phyloP scores from a whole-genome alignment of 2,329 filamentous ascomycete genomes.

The Anisogramma anomala region DNA sequence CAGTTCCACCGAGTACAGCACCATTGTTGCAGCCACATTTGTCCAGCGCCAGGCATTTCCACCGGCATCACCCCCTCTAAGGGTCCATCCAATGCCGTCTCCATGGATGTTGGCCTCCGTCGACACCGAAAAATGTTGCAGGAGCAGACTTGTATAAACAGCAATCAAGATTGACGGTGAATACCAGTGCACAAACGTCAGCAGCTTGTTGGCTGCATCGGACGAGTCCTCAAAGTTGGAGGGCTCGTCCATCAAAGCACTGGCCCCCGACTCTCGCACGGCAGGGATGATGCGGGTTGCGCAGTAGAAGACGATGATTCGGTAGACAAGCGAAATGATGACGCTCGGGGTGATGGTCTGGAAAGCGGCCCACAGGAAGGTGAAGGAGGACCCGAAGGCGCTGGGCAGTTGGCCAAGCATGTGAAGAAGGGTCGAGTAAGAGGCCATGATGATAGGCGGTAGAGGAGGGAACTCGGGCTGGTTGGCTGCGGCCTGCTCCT shows the following conservation, averaged over 20 bases:
- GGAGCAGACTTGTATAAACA: conserved; percentile 87
- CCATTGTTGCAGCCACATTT: conserved; percentile 82
- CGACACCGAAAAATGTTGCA: conserved; percentile 81
- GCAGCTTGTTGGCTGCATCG: conserved; percentile 66
- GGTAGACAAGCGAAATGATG: conserved; percentile 87
- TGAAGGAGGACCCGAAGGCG: conserved; percentile 71
- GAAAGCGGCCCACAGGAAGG: conserved; percentile 80
- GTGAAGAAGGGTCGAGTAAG: conserved; percentile 83
- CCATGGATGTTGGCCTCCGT: conserved; percentile 37
- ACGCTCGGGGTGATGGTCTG: conserved; percentile 93
- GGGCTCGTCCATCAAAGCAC: conserved; percentile 72
- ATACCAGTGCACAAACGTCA: conserved; percentile 85
- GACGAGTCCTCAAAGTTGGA: conserved; percentile 60
- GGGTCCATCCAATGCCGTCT: conserved; percentile 63
- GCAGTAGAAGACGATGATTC: conserved; percentile 89
- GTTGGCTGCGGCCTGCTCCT: conserved; percentile 33
- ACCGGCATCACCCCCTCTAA: conserved; percentile 68
- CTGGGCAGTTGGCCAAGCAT: conserved; percentile 72
- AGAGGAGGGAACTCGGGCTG: conserved; percentile 93
- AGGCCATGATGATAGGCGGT: conserved; percentile 96
- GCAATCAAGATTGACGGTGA: conserved; percentile 89
- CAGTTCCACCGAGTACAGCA: conserved; percentile 78
- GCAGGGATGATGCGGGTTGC: conserved; percentile 93
- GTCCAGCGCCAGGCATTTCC: conserved; percentile 90
- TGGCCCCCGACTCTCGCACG: conserved; percentile 74